Percentiles rank a stretch among this genome's conserved stretches.
phyloP scores from a whole-genome alignment of 805 yeast genomes.

The Kuraishia hungarica region DNA sequence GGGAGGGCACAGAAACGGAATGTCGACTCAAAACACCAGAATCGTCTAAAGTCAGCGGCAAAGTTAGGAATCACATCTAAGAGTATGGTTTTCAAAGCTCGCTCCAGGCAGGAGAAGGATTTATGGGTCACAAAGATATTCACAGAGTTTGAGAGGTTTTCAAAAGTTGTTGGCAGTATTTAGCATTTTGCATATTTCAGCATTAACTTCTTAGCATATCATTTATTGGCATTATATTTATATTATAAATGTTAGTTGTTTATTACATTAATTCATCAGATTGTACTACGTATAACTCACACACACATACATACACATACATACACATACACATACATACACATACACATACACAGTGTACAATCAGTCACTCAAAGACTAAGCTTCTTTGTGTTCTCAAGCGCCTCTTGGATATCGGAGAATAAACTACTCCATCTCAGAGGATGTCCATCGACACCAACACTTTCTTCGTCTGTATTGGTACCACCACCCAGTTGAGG shows the following conservation, averaged over 20 bases:
- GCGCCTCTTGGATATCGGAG: conserved; percentile 14
- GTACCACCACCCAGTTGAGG: neutral
- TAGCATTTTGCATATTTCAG: neutral
- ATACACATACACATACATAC: no score
- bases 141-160: conserved; percentile 36
- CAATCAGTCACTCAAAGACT: neutral
- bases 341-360: no score
- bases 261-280: neutral
- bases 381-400: conserved; percentile 4
- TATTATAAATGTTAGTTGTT: neutral
- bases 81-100: conserved; percentile 66
- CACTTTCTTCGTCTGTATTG: neutral
- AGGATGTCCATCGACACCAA: neutral
- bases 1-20: neutral
- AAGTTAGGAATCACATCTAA: conserved; percentile 61
- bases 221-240: neutral
- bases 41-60: conserved; percentile 34
- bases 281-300: neutral
- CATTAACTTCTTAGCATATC: neutral
- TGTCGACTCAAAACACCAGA: conserved; percentile 8
- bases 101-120: conserved; percentile 78
- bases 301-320: no score
- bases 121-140: conserved; percentile 56
- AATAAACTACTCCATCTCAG: conserved; percentile 11
- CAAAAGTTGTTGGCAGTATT: conserved; percentile 10